Evolutionary conservation across 2,329 filamentous ascomycete species (phyloP).

Genomic region (Botrytis tulipae): DNA sequence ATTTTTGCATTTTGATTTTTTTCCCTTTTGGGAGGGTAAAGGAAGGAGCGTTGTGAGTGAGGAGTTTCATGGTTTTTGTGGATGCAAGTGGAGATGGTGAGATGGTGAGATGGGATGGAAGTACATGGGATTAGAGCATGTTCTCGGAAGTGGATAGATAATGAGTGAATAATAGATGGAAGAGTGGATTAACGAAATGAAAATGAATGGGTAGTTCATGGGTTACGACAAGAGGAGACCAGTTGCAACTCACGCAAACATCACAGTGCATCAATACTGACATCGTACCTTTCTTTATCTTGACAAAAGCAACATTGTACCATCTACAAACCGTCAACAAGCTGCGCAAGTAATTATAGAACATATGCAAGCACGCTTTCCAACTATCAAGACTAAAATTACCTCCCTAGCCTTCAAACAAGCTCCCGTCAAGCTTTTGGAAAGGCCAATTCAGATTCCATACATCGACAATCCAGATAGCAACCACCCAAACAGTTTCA

Average conservation of each 20-base stretch:
- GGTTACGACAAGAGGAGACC: not conserved
- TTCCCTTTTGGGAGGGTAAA: not conserved
- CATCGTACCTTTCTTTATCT: rapidly evolving
- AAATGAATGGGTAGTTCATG: not conserved
- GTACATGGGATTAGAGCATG: not conserved
- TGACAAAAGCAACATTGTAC: not conserved
- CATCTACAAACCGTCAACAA: too few species aligned
- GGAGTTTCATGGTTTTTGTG: not conserved
- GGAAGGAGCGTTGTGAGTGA: not conserved
- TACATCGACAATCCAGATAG: not conserved
- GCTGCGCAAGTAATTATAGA: too few species aligned
- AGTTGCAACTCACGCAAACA: not conserved
- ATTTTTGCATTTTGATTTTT: not conserved
- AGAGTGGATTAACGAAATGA: not conserved
- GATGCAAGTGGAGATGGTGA: not conserved
- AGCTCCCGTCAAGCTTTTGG: rapidly evolving
- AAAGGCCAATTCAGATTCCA: rapidly evolving
- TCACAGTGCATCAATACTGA: not conserved
- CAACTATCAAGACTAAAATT: not conserved
- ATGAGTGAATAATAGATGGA: not conserved
- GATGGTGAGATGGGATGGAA: not conserved
- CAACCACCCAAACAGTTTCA: not conserved
- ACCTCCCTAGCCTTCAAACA: not conserved
- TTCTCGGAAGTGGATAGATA: not conserved
- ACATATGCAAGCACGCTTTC: not conserved